A percentile compares a stretch with the other conserved stretches of the same genome.
Conservation (phyloP, 805 yeast genomes). For the Ogataea saltuana region DNA sequence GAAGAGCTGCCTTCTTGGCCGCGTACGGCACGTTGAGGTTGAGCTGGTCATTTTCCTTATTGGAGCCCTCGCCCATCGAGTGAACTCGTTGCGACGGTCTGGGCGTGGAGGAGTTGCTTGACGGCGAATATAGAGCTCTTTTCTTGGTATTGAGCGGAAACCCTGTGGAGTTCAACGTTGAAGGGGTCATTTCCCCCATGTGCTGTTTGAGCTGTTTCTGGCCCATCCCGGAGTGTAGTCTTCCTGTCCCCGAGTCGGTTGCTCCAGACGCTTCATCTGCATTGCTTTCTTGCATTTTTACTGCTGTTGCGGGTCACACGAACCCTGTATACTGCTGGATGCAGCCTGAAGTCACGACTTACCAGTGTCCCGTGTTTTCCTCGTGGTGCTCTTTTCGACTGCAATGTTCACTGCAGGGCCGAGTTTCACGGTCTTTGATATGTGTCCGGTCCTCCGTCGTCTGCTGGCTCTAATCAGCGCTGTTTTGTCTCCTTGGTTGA, state of each 20-base stretch:
- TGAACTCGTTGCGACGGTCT: conserved; percentile 21
- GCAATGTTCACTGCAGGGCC: too few relatives aligned
- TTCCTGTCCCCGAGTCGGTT: too few relatives aligned
- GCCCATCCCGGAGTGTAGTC: neutral
- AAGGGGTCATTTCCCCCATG: conserved; percentile 24
- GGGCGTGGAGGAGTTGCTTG: conserved; percentile 24
- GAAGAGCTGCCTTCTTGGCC: conserved; percentile 36
- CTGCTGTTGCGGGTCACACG: neutral
- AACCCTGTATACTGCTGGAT: neutral
- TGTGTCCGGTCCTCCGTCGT: too few relatives aligned
- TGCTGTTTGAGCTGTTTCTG: conserved; percentile 2
- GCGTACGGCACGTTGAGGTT: conserved; percentile 8
- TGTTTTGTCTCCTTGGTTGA: too few relatives aligned
- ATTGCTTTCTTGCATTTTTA: conserved; percentile 5
- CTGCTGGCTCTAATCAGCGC: too few relatives aligned
- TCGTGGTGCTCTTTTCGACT: too few relatives aligned
- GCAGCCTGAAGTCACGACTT: neutral
- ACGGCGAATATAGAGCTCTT: conserved; percentile 32
- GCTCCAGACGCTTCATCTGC: conserved; percentile 7
- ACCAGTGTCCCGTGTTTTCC: neutral
- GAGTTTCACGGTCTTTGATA: too few relatives aligned
- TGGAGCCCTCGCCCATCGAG: neutral
- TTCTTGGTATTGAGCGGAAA: conserved; percentile 33
- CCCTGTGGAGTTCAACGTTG: conserved; percentile 29
- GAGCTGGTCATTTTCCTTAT: conserved; percentile 19